A percentile compares a stretch with the other conserved stretches of the same genome.
Evolutionary conservation across 83 land plant genomes (phyloP).

Genomic region (Larix sibirica): DNA sequence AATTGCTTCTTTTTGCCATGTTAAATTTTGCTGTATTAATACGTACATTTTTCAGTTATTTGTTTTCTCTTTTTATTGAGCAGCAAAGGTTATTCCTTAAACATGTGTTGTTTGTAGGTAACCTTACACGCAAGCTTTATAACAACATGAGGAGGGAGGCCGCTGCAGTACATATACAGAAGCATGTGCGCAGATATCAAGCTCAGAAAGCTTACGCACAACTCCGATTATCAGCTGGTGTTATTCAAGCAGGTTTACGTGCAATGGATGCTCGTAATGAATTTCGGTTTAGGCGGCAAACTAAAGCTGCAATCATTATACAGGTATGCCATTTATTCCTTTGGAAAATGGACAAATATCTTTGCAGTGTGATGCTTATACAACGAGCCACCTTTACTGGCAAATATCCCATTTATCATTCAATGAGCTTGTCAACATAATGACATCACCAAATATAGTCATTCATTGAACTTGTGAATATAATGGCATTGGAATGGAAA

Average conservation of each 20-base stretch:
- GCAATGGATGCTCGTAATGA: constrained; percentile 89
- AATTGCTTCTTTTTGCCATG: not conserved
- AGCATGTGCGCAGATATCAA: constrained; percentile 56
- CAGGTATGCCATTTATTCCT: constrained; percentile 48
- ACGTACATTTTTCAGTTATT: not conserved
- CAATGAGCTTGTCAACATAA: not conserved
- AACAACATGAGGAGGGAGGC: constrained; percentile 64
- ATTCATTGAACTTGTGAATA: constrained; percentile 3
- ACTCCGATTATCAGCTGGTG: constrained; percentile 48
- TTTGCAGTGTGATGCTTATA: not conserved
- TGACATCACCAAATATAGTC: not conserved
- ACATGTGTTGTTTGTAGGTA: constrained; percentile 38
- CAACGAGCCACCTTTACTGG: not conserved
- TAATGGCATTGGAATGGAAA: no score
- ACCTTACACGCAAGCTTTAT: constrained; percentile 66
- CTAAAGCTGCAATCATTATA: constrained; percentile 76
- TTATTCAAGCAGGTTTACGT: constrained; percentile 78
- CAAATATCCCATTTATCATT: not conserved
- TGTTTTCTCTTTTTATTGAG: not conserved
- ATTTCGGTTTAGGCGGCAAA: constrained; percentile 67
- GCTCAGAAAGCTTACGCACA: constrained; percentile 46
- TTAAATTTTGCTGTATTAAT: not conserved
- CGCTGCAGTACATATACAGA: constrained; percentile 88
- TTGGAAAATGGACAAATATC: not conserved
- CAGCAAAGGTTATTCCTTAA: not conserved